Conservation (phyloP, 1,139 yeast genomes). For the Nakaseomyces bracarensis region DNA sequence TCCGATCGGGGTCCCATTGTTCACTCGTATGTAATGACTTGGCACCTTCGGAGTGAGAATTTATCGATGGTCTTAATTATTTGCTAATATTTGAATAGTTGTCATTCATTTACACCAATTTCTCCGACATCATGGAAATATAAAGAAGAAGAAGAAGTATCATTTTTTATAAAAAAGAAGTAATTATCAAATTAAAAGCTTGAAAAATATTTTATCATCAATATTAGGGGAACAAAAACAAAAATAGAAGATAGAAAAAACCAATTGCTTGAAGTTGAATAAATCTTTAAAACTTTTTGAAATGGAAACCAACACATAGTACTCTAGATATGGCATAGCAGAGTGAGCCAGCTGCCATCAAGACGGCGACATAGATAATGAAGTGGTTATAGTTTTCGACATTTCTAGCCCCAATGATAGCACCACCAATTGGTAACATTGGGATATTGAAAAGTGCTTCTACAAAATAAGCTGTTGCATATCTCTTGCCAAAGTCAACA, state of each 20-base stretch:
- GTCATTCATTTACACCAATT: no score
- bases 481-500: slow-evolving; percentile 43
- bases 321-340: slow-evolving; percentile 32
- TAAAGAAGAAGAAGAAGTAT: no score
- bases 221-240: neutral
- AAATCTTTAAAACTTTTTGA: slow-evolving; percentile 20
- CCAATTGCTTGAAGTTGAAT: neutral
- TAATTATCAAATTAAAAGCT: no score
- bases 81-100: no score
- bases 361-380: slow-evolving; percentile 22
- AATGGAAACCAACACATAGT: slow-evolving; percentile 33
- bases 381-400: slow-evolving; percentile 26
- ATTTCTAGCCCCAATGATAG: slow-evolving; percentile 37
- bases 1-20: no score
- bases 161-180: no score
- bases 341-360: slow-evolving; percentile 25
- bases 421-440: slow-evolving; percentile 46
- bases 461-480: slow-evolving; percentile 42
- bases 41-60: no score
- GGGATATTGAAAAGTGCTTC: slow-evolving; percentile 39
- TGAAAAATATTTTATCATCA: neutral
- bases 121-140: no score
- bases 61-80: no score
- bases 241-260: neutral
- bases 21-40: no score